These are phyloP conservation scores for Penicillium sp. DNA, from an alignment of 2,329 filamentous ascomycete genomes.

Conservation along the genomic window DNA sequence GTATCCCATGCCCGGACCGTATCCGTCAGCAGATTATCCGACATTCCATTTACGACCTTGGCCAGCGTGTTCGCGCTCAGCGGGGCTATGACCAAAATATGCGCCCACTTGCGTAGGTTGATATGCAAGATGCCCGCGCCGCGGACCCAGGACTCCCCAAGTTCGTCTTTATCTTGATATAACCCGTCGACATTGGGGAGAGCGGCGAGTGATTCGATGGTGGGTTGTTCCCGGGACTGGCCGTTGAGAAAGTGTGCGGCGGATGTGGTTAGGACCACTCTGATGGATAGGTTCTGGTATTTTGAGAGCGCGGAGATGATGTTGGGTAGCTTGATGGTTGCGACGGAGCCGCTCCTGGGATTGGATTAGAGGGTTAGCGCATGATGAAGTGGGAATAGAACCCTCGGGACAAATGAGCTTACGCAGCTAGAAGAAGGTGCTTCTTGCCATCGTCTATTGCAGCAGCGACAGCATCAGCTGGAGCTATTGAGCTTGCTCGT, in stretches of 20 bases:
- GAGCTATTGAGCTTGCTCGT: neutral
- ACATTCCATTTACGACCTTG: slow-evolving; percentile 76
- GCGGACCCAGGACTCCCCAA: slow-evolving; percentile 74
- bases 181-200: slow-evolving; percentile 76
- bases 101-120: slow-evolving; percentile 78
- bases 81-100: slow-evolving; percentile 78
- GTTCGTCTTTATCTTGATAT: slow-evolving; percentile 84
- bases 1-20: slow-evolving; percentile 89
- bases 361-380: neutral
- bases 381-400: neutral
- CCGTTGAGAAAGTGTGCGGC: slow-evolving; percentile 75
- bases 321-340: slow-evolving; percentile 78
- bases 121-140: slow-evolving; percentile 87
- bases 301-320: slow-evolving; percentile 58
- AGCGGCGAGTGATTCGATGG: slow-evolving; percentile 58
- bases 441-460: slow-evolving; percentile 3
- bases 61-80: slow-evolving; percentile 83
- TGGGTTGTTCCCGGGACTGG: slow-evolving; percentile 76
- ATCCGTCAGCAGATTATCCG: slow-evolving; percentile 71
- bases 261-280: slow-evolving; percentile 76
- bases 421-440: slow-evolving; percentile 4
- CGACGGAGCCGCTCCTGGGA: slow-evolving; percentile 39
- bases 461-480: slow-evolving; percentile 3
- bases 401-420: neutral
- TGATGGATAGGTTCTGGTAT: slow-evolving; percentile 66